Evolutionary conservation across 1,284 basidiomycete genomes (phyloP).

Genomic region (Sporisorium graminicola): DNA sequence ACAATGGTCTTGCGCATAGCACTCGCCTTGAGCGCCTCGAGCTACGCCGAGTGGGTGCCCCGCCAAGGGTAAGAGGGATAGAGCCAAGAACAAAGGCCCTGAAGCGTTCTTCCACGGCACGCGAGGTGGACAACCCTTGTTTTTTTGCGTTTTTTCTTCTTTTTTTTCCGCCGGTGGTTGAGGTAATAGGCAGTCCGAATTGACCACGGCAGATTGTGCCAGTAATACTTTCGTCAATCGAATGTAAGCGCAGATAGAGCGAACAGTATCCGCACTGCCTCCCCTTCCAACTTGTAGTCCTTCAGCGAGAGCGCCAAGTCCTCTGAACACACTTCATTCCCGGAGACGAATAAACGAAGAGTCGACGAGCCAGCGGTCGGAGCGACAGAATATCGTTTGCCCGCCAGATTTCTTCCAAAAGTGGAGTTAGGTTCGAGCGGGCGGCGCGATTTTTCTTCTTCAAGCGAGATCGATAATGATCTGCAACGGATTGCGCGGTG

Average conservation of each 20-base stretch:
- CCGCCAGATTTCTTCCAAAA: neutral
- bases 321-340: no score
- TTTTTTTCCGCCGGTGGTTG: neutral
- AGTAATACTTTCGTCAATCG: neutral
- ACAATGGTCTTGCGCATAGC: no score
- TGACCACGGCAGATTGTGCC: neutral
- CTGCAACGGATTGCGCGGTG: neutral
- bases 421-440: neutral
- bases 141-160: neutral
- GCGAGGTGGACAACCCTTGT: no score
- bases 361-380: no score
- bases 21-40: no score
- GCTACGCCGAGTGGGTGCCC: no score
- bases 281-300: neutral
- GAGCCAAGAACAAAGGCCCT: no score
- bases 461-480: neutral
- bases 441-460: no score
- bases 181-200: neutral
- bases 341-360: neutral
- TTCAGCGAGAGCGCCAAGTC: neutral
- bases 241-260: neutral
- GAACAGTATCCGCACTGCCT: neutral
- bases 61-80: no score
- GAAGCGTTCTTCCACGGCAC: no score
- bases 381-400: neutral